Evolutionary conservation across 2,329 filamentous ascomycete species (phyloP).

Genomic region (Triangularia setosa): DNA sequence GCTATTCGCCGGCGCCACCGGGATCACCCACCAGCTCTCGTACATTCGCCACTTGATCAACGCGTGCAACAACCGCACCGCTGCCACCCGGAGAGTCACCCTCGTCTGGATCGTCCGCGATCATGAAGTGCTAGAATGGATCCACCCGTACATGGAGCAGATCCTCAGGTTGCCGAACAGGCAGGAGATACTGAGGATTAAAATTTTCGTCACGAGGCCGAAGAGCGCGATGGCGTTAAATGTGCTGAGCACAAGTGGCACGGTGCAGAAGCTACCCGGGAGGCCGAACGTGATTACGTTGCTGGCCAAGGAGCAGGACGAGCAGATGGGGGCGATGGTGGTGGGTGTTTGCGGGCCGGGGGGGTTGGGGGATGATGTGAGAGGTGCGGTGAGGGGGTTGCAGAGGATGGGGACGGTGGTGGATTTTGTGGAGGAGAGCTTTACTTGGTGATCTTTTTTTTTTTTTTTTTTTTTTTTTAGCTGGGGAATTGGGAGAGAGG

Average conservation of each 20-base stretch:
- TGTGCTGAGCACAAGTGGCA: slow-evolving; percentile 69
- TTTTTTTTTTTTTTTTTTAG: no score
- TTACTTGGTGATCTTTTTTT: slow-evolving; percentile 52
- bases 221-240: slow-evolving; percentile 66
- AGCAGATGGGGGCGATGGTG: slow-evolving; percentile 82
- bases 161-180: slow-evolving; percentile 76
- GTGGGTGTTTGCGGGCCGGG: slow-evolving; percentile 79
- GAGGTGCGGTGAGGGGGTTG: slow-evolving; percentile 60
- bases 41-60: slow-evolving; percentile 75
- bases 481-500: background rate
- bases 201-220: slow-evolving; percentile 87
- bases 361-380: slow-evolving; percentile 70
- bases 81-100: slow-evolving; percentile 75
- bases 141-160: slow-evolving; percentile 75
- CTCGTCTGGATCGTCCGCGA: slow-evolving; percentile 93
- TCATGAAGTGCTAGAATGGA: slow-evolving; percentile 87
- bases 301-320: slow-evolving; percentile 75
- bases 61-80: slow-evolving; percentile 64
- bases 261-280: slow-evolving; percentile 88
- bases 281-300: slow-evolving; percentile 77
- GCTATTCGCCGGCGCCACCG: slow-evolving; percentile 87
- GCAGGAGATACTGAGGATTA: slow-evolving; percentile 77
- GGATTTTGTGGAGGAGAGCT: slow-evolving; percentile 75
- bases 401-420: slow-evolving; percentile 60
- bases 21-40: slow-evolving; percentile 91